Conservation (phyloP, 495 filamentous ascomycete genomes). For the Tuber magnatum region DNA sequence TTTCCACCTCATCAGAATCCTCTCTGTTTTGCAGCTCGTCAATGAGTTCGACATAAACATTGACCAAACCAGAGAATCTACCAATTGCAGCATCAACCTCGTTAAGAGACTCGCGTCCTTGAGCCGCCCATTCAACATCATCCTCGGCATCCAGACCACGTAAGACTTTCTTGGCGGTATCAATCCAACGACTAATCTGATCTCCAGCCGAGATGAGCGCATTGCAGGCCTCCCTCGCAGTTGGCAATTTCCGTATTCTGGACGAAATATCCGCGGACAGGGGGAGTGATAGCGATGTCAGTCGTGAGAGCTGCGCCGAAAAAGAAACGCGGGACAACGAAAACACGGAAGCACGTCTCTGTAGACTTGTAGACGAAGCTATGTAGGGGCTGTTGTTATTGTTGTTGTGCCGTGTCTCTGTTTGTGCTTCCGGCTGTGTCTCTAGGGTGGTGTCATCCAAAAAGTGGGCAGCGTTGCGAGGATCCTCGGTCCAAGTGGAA, state of each 20-base stretch:
- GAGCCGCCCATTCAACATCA: conserved; percentile 95
- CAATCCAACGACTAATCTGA: conserved; percentile 86
- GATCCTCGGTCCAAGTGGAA: conserved; percentile 45
- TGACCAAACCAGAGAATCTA: conserved; percentile 76
- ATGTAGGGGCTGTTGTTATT: conserved; percentile 16
- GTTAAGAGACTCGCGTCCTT: conserved; percentile 70
- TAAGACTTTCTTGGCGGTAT: conserved; percentile 79
- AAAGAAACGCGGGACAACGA: conserved; percentile 85
- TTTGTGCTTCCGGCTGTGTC: conserved; percentile 3
- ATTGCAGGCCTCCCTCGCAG: conserved; percentile 66
- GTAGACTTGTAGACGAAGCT: conserved; percentile 32
- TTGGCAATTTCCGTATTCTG: conserved; percentile 74
- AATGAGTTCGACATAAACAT: conserved; percentile 82
- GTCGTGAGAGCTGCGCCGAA: conserved; percentile 76
- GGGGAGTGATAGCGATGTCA: conserved; percentile 77
- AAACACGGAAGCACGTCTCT: conserved; percentile 71
- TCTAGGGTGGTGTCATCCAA: conserved; percentile 14
- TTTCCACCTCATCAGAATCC: conserved; percentile 63
- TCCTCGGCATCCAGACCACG: conserved; percentile 82
- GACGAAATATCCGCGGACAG: conserved; percentile 71
- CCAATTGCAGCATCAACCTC: conserved; percentile 81
- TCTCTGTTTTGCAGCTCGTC: conserved; percentile 75
- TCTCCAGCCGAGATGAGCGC: conserved; percentile 74
- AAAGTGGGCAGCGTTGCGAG: conserved; percentile 44
- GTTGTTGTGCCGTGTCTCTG: conserved; percentile 10